phyloP scores from a whole-genome alignment of 2,329 filamentous ascomycete genomes.

The Fusarium newnesense region DNA sequence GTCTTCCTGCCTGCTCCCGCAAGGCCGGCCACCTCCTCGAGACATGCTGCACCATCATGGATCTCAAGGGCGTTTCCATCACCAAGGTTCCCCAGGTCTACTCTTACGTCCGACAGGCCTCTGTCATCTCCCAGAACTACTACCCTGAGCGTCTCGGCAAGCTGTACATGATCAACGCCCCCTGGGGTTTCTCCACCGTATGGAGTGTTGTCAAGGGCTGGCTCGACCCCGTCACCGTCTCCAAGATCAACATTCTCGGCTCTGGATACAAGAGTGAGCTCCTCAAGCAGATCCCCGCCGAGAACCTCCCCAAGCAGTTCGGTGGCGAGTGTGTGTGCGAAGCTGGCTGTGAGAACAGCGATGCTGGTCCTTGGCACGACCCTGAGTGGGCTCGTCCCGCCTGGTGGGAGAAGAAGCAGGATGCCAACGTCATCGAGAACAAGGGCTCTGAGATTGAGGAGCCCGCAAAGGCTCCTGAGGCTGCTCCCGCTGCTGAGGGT shows the following conservation, averaged over 20 bases:
- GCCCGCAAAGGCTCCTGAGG: constrained; percentile 46
- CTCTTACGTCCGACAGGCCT: constrained; percentile 85
- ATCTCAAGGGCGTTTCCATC: constrained; percentile 92
- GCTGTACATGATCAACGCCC: constrained; percentile 97
- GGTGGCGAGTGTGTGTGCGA: constrained; percentile 85
- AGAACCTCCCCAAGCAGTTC: constrained; percentile 89
- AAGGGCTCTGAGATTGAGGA: constrained; percentile 52
- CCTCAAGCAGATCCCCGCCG: constrained; percentile 82
- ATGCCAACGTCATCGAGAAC: constrained; percentile 53
- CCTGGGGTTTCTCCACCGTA: constrained; percentile 90
- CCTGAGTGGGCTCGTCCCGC: constrained; percentile 71
- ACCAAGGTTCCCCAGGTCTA: constrained; percentile 85
- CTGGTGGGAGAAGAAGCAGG: constrained; percentile 68
- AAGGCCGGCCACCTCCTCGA: constrained; percentile 90
- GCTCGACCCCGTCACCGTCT: constrained; percentile 94
- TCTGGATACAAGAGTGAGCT: constrained; percentile 84
- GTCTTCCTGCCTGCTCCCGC: constrained; percentile 93
- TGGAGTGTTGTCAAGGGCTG: constrained; percentile 92
- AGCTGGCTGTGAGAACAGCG: constrained; percentile 86
- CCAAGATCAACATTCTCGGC: constrained; percentile 94
- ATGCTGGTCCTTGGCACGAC: constrained; percentile 90
- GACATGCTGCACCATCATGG: constrained; percentile 98
- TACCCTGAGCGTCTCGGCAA: constrained; percentile 97
- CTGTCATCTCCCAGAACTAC: constrained; percentile 95
- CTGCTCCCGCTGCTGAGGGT: constrained; percentile 47